Base-by-base conservation (phyloP, 495 filamentous ascomycete species). In the Daldinia bambusicola region DNA sequence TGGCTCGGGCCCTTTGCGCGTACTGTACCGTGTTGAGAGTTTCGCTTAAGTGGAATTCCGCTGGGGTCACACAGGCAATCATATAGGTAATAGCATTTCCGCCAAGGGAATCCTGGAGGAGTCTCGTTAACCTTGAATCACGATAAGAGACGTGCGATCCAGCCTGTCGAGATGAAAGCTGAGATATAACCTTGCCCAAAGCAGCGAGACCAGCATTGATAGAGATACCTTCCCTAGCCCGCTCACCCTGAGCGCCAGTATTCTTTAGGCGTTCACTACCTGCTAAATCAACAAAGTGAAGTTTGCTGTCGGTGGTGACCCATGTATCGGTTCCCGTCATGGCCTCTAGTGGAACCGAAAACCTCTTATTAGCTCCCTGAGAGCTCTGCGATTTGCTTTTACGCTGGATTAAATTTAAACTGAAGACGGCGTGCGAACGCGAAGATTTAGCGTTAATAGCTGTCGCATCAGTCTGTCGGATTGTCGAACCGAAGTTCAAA, bases 11-110 rank as follows among this genome's bases (percentile, higher is more conserved):
- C 66, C 95, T 89, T 82, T 98, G 95, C 30, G 95, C 95, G 80
- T 99, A 99, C 78, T 97, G 90, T 22, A 99, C 91, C 0, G 95
- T 99, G 78, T 99, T 99, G 43, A 99, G 83, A 0, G 95, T 98
- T 80, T 99, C 95, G 81, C 94, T 98, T 16, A 98, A 84, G 79
- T 99, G 95, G 77, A 98, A 99, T 75, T 97, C 95, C 13, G 94
- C 94, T 6, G 94, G 95, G 6, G 93, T 98, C 26, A 99, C 94
- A 81, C 95, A 99, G 32, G 95, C 95, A 82, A 99, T 94, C 95
- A 99, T 98, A 80, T 98, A 99, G 1, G 95, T 99, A 74, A 97
- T 96, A 0, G 95, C 96, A 75, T 96, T 98, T 4, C 96, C 96
- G 52, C 95, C 95, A n/a, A 99, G 84, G 1, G 95, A 99, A 78